These are phyloP conservation scores for Boletus sensibilis DNA, from an alignment of 768 basidiomycete species.

Conservation along the genomic window DNA sequence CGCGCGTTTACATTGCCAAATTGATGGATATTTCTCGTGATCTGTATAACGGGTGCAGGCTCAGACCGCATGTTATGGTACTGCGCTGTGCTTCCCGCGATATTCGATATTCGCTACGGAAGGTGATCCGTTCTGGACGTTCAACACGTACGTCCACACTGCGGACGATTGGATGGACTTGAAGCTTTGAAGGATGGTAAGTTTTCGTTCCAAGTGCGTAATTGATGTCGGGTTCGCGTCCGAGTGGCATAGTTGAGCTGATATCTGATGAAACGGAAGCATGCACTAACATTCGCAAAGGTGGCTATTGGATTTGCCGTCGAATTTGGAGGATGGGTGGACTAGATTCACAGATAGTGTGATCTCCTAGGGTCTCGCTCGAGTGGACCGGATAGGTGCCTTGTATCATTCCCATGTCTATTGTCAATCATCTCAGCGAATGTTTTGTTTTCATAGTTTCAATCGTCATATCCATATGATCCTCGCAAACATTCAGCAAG, in stretches of 20 bases:
- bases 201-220: conserved; percentile 39
- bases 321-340: conserved; percentile 38
- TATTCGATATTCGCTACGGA: conserved; percentile 44
- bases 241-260: neutral
- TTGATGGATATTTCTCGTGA: no score
- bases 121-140: conserved; percentile 38
- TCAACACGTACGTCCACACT: conserved; percentile 43
- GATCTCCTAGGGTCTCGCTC: neutral
- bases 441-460: no score
- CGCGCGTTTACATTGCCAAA: neutral
- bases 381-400: no score
- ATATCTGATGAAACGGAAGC: conserved; percentile 29
- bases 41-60: conserved; percentile 29
- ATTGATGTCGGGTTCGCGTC: no score
- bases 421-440: no score
- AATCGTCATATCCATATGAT: no score
- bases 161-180: conserved; percentile 24
- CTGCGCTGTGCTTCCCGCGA: conserved; percentile 39
- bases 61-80: conserved; percentile 49
- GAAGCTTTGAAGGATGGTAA: conserved; percentile 39
- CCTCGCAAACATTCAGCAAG: no score
- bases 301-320: conserved; percentile 56
- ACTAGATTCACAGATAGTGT: neutral
- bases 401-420: no score
- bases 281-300: conserved; percentile 62